Base-by-base conservation (phyloP, 139 green algal genomes). In the Chlamydomonas incerta region DNA sequence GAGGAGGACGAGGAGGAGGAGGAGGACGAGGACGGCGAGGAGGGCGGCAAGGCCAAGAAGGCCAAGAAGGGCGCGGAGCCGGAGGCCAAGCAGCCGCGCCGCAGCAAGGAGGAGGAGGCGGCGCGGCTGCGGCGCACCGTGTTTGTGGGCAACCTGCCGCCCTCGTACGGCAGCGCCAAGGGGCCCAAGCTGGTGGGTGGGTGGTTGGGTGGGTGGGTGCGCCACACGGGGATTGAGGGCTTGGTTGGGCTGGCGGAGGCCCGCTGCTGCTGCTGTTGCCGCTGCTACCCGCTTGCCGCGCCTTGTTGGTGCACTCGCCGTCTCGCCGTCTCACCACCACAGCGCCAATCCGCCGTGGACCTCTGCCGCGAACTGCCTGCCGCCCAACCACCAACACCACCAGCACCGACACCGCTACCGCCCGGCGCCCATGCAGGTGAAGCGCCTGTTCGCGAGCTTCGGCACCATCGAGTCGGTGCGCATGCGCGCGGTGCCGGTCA, bases 121-220 rank as follows among this genome's bases (percentile, higher is more conserved):
- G 90, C 91, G 72, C 89, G 91, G 72, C 90, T 97, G 55, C 55
- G 28, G 0, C 89, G 96, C 47, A 99, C 96, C 10, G 81, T 98
- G 28, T 99, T 98, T 90, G 95, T 99, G 24, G 96, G 96, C 76
- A 99, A 99, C 87, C 80, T 99, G 83, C 95, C 96, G 1, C 79
- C 87, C 29, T 84, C 65, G 10, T 90, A 50, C 41, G 41, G 41
- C 41, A 50, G 6, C 41, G 41, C 41, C 41, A 50, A 50, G 41
- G 41, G 41, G 41, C 41, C 41, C 41, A 50, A 50, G 60, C 60
- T 66, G 60, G 60, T 87, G 28, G 95, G 89, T 50, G 41, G 41
- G 41, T 5, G 41, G 41, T 8, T 50, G 41, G 41, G 41, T n/a
- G n/a, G n/a, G n/a, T n/a, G n/a, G n/a, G n/a, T n/a, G n/a, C n/a